These are phyloP conservation scores for Harringtonia aguacate DNA, from an alignment of 2,329 filamentous ascomycete genomes.

Conservation along the genomic window DNA sequence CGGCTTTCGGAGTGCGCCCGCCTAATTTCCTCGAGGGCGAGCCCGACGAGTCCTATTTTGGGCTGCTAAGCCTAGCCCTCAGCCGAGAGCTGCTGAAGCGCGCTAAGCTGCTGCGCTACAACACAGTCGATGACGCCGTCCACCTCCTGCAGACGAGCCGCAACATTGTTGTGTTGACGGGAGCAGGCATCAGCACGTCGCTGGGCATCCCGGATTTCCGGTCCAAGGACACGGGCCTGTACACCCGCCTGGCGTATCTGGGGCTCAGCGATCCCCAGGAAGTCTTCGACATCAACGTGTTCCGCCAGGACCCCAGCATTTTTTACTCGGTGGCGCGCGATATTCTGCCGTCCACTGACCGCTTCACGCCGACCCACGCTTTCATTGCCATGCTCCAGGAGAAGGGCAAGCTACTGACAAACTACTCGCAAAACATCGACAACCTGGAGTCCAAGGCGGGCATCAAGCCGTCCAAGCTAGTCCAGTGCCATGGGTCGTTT, in stretches of 20 bases:
- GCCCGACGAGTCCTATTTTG: slow-evolving; percentile 65
- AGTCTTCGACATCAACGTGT: slow-evolving; percentile 85
- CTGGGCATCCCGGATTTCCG: slow-evolving; percentile 96
- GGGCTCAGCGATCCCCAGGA: slow-evolving; percentile 80
- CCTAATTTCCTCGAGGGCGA: slow-evolving; percentile 63
- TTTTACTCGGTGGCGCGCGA: slow-evolving; percentile 91
- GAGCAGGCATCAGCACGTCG: slow-evolving; percentile 92
- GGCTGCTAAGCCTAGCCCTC: slow-evolving; percentile 65
- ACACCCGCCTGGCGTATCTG: slow-evolving; percentile 70
- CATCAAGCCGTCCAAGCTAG: slow-evolving; percentile 67
- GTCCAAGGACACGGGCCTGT: slow-evolving; percentile 85
- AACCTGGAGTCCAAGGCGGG: slow-evolving; percentile 86
- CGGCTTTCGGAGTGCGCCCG: slow-evolving; percentile 70
- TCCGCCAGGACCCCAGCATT: slow-evolving; percentile 73
- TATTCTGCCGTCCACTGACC: slow-evolving; percentile 70
- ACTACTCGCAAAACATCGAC: slow-evolving; percentile 98
- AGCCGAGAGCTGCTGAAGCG: slow-evolving; percentile 73
- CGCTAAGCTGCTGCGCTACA: slow-evolving; percentile 68
- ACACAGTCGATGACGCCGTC: slow-evolving; percentile 81
- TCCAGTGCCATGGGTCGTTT: slow-evolving; percentile 96
- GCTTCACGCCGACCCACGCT: slow-evolving; percentile 83
- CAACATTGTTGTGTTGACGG: slow-evolving; percentile 90
- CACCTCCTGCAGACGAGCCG: slow-evolving; percentile 58
- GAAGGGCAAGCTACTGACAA: slow-evolving; percentile 81
- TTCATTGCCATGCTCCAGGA: slow-evolving; percentile 87